Percentiles rank a stretch among this genome's conserved stretches.
phyloP scores from a whole-genome alignment of 441 rosid species.

The Populus hybrid region DNA sequence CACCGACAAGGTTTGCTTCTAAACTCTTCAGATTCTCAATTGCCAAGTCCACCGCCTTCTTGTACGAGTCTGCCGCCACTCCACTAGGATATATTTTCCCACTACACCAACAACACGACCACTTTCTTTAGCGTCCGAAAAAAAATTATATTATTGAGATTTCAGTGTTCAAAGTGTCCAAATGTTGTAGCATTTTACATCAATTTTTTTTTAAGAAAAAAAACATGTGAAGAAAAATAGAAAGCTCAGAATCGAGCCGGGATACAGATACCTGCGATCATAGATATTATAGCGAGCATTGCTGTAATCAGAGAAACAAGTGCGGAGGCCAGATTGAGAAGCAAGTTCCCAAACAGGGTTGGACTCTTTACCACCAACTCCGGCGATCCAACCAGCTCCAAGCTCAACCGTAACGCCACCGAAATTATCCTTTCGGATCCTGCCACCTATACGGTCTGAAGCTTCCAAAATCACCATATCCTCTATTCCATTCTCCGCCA shows the following conservation, averaged over 20 bases:
- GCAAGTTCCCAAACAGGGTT: conserved; percentile 96
- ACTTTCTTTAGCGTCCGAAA: neutral
- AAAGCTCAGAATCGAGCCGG: neutral
- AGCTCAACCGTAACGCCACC: conserved; percentile 91
- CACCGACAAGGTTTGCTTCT: conserved; percentile 41
- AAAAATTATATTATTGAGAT: too few relatives aligned
- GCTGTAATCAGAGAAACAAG: conserved; percentile 89
- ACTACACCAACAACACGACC: conserved; percentile 31
- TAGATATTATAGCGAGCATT: conserved; percentile 95
- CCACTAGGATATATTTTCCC: conserved; percentile 84
- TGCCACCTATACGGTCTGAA: conserved; percentile 88
- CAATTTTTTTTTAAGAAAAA: too few relatives aligned
- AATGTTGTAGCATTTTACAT: neutral
- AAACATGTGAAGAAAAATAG: neutral
- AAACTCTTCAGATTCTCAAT: conserved; percentile 50
- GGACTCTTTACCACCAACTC: conserved; percentile 84
- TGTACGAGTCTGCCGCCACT: conserved; percentile 85
- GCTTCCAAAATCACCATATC: conserved; percentile 83
- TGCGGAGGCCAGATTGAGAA: conserved; percentile 56
- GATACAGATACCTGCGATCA: conserved; percentile 58
- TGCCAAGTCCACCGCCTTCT: conserved; percentile 86
- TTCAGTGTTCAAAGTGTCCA: neutral
- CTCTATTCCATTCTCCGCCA: conserved; percentile 75
- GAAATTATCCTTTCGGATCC: conserved; percentile 69
- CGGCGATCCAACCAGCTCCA: conserved; percentile 99